Evolutionary conservation across 2,329 filamentous ascomycete species (phyloP), one percentile per base, ranked within the genome.

Genomic region (Curvularia sp.): DNA sequence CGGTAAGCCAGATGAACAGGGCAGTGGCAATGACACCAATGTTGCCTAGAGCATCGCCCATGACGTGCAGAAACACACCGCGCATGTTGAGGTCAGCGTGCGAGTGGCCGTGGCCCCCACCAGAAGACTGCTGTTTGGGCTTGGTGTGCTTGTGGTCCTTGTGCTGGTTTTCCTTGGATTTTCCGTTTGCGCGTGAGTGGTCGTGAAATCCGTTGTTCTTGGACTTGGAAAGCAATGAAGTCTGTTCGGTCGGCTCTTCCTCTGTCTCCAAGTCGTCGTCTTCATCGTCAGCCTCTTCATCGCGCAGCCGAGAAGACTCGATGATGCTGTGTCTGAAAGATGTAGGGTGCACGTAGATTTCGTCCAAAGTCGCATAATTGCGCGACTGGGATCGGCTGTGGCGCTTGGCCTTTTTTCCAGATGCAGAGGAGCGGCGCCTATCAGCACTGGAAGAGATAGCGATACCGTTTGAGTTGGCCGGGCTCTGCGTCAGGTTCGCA

Each of bases 31-130:
- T 96, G 65, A 96, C 92, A 68, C 92, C 92, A 53, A 96, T 85
- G 72, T 96, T 96, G 65, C 92, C 92, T 3, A 96, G 84, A 45
- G 91, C 91, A 77, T 96, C 92, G 41, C 92, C 92, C 63, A 96
- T 84, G 53, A 89, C 86, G 67, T 89, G 86, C 1, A 89, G 79
- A 78, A 89, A 89, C 59, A 89, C 86, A 59, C 87, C 87, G n/a
- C 84, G 84, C 94, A 99, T 98, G 77, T 97, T 97, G 82, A 99
- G 89, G 73, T 99, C 93, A 58, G 82, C 89, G 74, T 96, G 92
- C 62, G 82, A 91, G 76, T 96, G 92, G 28, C 90, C 87, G 66
- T 90, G 87, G 27, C 88, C 85, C 60, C 86, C 84, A 12, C 66
- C 66, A 59, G 86, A 84, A 19, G 81, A 80, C 59, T 80, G 77